These are phyloP conservation scores for Cymodocea nodosa DNA, from an alignment of 116 monocot species.

Conservation along the genomic window DNA sequence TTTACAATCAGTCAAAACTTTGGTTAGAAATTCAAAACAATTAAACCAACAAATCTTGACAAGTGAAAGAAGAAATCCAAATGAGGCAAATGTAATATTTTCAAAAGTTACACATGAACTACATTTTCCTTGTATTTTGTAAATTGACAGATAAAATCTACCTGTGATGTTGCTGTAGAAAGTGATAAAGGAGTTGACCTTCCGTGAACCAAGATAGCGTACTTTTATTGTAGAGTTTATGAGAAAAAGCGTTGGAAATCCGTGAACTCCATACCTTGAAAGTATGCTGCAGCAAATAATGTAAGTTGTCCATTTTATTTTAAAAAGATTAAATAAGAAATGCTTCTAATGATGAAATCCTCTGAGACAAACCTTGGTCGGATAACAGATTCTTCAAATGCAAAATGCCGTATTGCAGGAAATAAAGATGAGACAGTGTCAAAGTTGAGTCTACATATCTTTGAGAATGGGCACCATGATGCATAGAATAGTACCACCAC, in stretches of 20 bases:
- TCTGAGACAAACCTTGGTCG: conserved; percentile 46
- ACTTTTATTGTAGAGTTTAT: conserved; percentile 82
- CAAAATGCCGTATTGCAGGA: conserved; percentile 69
- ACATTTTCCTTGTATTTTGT: too few species aligned
- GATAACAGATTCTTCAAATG: conserved; percentile 85
- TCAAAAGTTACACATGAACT: too few species aligned
- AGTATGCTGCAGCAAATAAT: conserved; percentile 40
- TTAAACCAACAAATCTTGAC: too few species aligned
- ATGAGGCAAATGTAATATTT: too few species aligned
- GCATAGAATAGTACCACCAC: conserved; percentile 87
- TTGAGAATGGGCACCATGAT: conserved; percentile 97
- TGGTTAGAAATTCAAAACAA: too few species aligned
- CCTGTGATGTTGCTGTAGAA: conserved; percentile 88
- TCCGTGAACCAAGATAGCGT: conserved; percentile 80
- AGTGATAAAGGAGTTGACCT: conserved; percentile 49
- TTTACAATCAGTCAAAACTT: too few species aligned
- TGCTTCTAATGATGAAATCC: too few species aligned
- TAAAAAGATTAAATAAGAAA: too few species aligned
- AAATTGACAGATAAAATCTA: conserved; percentile 7
- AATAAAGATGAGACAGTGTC: conserved; percentile 39
- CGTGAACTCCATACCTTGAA: conserved; percentile 87
- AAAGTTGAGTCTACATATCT: conserved; percentile 55
- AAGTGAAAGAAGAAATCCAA: too few species aligned
- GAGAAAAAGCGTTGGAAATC: conserved; percentile 84
- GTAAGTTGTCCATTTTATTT: neutral